phyloP scores from a whole-genome alignment of 1,139 yeast species.

The Nakaseomyces uthaithaninus region DNA sequence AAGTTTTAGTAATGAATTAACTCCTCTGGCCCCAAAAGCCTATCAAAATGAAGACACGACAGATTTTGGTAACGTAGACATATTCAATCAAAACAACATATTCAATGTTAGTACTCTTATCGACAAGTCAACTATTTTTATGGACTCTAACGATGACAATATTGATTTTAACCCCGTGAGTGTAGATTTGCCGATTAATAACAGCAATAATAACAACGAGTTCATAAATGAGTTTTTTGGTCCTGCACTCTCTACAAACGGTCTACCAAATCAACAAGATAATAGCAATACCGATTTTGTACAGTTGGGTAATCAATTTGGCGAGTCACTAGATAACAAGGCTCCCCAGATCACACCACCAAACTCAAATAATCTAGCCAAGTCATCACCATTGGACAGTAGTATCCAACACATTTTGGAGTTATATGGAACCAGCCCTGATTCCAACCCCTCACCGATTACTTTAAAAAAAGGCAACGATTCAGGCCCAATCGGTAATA shows the following conservation, averaged over 20 bases:
- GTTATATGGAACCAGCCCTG: constrained; percentile 5
- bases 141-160: constrained; percentile 5
- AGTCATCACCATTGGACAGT: constrained; percentile 2
- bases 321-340: neutral
- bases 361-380: constrained; percentile 2
- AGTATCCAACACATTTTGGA: constrained; percentile 1
- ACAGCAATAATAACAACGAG: constrained; percentile 2
- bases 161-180: constrained; percentile 4
- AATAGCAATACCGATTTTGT: neutral
- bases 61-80: neutral
- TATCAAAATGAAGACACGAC: neutral
- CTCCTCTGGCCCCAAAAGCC: neutral
- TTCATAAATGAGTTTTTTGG: constrained; percentile 3
- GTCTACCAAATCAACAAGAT: neutral
- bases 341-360: neutral
- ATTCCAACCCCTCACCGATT: constrained; percentile 1
- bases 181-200: constrained; percentile 9
- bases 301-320: constrained; percentile 1
- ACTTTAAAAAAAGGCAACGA: neutral
- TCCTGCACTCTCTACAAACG: neutral
- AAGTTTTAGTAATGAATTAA: neutral
- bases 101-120: constrained; percentile 16
- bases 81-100: neutral
- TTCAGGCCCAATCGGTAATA: neutral
- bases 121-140: constrained; percentile 14